Percentiles rank a stretch among this genome's conserved stretches.
phyloP scores from a whole-genome alignment of 2,329 filamentous ascomycete species.

The Trichoderma atrobrunneum region DNA sequence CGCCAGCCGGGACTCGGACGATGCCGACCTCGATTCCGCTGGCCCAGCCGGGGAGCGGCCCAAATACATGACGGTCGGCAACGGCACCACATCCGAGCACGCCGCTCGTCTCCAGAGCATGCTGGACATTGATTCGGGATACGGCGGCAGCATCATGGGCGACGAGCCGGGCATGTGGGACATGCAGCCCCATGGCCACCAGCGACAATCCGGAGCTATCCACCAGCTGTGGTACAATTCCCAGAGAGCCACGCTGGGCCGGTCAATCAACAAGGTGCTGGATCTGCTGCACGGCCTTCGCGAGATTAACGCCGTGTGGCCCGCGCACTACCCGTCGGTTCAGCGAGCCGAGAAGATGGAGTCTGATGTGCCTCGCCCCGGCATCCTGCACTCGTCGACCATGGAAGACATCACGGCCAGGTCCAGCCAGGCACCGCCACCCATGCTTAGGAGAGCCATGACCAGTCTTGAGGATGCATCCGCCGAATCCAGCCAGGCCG shows the following conservation, averaged over 20 bases:
- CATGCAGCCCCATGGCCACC: conserved; percentile 42
- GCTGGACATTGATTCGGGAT: conserved; percentile 86
- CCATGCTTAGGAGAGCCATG: conserved; percentile 62
- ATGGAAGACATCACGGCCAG: conserved; percentile 46
- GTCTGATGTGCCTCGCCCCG: conserved; percentile 55
- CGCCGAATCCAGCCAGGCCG: conserved; percentile 70
- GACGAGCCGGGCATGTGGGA: conserved; percentile 50
- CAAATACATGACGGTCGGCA: conserved; percentile 85
- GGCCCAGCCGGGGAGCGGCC: conserved; percentile 42
- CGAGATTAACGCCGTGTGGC: conserved; percentile 87
- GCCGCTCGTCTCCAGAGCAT: conserved; percentile 77
- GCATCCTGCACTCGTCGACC: conserved; percentile 61
- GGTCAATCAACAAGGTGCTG: conserved; percentile 82
- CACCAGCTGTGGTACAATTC: conserved; percentile 94
- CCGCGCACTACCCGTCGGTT: conserved; percentile 88
- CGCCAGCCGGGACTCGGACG: conserved; percentile 30
- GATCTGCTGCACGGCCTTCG: conserved; percentile 81
- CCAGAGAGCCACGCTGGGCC: conserved; percentile 81
- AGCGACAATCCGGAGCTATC: conserved; percentile 71
- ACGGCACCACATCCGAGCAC: conserved; percentile 75
- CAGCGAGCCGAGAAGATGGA: conserved; percentile 55
- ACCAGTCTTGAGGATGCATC: conserved; percentile 50
- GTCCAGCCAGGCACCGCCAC: conserved; percentile 43
- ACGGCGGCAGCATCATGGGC: conserved; percentile 74
- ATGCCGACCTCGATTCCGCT: conserved; percentile 21